Evolutionary conservation across 1,284 basidiomycete genomes (phyloP).

Genomic region (Sanghuangporus baumii): DNA sequence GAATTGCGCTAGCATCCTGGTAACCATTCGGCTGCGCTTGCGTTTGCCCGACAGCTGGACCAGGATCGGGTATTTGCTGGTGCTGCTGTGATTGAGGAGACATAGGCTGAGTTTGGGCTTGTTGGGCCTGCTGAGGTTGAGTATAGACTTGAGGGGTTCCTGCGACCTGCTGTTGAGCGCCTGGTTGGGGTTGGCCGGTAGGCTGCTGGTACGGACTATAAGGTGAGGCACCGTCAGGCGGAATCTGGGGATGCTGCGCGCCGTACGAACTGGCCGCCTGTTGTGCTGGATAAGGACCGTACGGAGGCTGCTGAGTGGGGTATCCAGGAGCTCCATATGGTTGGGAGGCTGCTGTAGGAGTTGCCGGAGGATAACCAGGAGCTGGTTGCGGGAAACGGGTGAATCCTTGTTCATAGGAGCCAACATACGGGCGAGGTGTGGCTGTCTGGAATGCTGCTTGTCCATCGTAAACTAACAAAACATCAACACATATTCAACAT

Average conservation of each 20-base stretch:
- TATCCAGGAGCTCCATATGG: conserved; percentile 30
- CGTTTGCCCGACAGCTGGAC: conserved; percentile 23
- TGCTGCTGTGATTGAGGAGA: conserved; percentile 21
- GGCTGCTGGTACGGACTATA: conserved; percentile 15
- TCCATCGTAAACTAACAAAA: conserved; percentile 18
- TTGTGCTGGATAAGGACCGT: conserved; percentile 21
- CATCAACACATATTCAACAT: neutral
- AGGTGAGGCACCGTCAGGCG: neutral
- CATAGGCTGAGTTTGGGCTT: conserved; percentile 10
- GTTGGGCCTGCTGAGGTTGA: conserved; percentile 9
- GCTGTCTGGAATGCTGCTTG: conserved; percentile 16
- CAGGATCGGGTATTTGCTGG: conserved; percentile 22
- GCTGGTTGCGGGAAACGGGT: conserved; percentile 34
- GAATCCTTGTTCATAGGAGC: conserved; percentile 35
- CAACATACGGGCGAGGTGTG: conserved; percentile 11
- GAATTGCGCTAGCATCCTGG: conserved; percentile 15
- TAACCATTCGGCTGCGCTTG: conserved; percentile 24
- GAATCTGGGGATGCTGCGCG: neutral
- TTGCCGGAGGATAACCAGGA: conserved; percentile 29
- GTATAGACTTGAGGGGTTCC: conserved; percentile 20
- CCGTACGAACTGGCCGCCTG: conserved; percentile 6
- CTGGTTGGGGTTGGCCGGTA: conserved; percentile 19
- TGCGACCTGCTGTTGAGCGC: conserved; percentile 23
- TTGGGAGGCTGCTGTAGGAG: conserved; percentile 23
- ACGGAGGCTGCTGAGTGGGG: conserved; percentile 26